Evolutionary conservation across 106 monocot genomes (phyloP).

Genomic region (Phalaenopsis equestris): DNA sequence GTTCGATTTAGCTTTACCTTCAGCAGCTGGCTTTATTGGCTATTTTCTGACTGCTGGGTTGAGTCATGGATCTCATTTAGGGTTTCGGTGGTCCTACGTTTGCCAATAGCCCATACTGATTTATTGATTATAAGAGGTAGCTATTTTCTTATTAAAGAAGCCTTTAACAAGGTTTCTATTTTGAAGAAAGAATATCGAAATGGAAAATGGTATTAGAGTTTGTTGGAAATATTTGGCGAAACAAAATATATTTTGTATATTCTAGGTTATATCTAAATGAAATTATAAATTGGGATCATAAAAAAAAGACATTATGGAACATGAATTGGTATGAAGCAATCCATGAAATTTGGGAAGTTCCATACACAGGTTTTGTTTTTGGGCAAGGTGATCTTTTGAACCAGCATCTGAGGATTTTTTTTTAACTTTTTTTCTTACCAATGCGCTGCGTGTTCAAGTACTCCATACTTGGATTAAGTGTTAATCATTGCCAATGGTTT

Average conservation of each 20-base stretch:
- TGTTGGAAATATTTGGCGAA: background rate
- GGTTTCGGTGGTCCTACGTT: background rate
- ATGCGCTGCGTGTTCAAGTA: too few relatives aligned
- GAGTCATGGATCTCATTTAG: background rate
- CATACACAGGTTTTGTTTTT: too few relatives aligned
- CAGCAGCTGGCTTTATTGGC: background rate
- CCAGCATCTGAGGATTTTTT: too few relatives aligned
- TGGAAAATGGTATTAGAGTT: background rate
- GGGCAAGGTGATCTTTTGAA: too few relatives aligned
- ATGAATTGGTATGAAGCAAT: too few relatives aligned
- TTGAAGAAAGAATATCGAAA: background rate
- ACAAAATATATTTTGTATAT: background rate
- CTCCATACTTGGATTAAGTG: too few relatives aligned
- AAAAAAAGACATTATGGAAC: background rate
- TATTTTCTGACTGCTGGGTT: background rate
- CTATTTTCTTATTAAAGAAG: background rate
- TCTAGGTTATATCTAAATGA: background rate
- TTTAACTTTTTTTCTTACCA: too few relatives aligned
- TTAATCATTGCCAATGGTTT: too few relatives aligned
- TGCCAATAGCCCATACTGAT: background rate
- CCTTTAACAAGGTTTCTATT: background rate
- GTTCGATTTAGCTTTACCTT: background rate
- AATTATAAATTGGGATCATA: background rate
- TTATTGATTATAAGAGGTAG: background rate
- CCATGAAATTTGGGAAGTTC: too few relatives aligned